A percentile compares a stretch with the other conserved stretches of the same genome.
These are phyloP conservation scores for Cyclotella choctawhatcheeana DNA, from an alignment of 108 stramenopile genomes.

Conservation along the genomic window DNA sequence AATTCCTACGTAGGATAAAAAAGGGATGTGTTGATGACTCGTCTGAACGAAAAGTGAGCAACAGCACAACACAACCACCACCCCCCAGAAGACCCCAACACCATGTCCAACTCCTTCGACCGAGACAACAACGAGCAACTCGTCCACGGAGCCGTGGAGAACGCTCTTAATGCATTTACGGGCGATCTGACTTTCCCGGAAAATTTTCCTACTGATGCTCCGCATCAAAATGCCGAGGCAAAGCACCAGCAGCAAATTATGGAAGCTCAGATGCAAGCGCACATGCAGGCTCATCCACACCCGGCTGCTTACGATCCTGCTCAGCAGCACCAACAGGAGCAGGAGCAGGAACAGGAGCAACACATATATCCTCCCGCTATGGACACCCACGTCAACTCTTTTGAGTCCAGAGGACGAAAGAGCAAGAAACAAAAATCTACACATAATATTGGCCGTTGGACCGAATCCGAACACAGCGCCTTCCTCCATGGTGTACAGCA, in stretches of 20 bases:
- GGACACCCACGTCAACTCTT: background rate
- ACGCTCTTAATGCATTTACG: background rate
- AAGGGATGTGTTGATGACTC: background rate
- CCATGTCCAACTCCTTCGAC: background rate
- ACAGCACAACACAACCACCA: background rate
- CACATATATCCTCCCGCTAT: background rate
- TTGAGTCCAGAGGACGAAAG: background rate
- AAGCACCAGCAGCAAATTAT: background rate
- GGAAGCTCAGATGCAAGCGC: background rate
- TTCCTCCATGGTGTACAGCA: conserved; percentile 86
- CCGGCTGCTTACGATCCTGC: too few relatives aligned
- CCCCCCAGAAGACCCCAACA: background rate
- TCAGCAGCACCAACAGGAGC: conserved; percentile 1
- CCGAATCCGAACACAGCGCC: conserved; percentile 85
- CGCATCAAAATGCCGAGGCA: background rate
- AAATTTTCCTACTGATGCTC: conserved; percentile 11
- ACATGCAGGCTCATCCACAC: background rate
- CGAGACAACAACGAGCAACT: conserved; percentile 7
- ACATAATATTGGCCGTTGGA: conserved; percentile 89
- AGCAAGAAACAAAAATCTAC: background rate
- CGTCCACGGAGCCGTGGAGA: conserved; percentile 7
- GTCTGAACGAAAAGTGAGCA: too few relatives aligned
- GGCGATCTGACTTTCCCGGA: background rate
- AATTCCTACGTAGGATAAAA: too few relatives aligned
- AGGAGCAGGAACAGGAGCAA: background rate